Evolutionary conservation across 2,329 filamentous ascomycete species (phyloP), one percentile per base, ranked within the genome.

Genomic region (Elsinoe arachidis): DNA sequence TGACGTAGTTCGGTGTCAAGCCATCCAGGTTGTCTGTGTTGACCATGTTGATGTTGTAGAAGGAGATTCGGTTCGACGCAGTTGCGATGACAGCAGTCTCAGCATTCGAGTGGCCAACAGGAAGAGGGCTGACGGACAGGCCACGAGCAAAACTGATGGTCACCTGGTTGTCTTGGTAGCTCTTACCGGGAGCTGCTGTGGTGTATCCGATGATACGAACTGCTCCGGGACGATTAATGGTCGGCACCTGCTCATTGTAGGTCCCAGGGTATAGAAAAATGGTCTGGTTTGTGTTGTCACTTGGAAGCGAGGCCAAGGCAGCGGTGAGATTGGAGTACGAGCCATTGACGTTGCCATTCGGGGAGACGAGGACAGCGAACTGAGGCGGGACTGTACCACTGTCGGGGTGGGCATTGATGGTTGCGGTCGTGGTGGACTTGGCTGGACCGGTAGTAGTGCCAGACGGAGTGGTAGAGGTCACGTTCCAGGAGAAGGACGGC

Each of bases 61-160:
- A 61, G 14, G 60, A 64, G 33, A 65, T 65, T 26, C 65, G 63
- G 1, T 66, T 73, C 35, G 74, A 76, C 62, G 76, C 76, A 56
- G 70, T 70, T 59, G 73, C 70, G 38, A 78, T 66, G 5, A 76
- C 68, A 0, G 75, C 74, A 0, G 75, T 78, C 58, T 70, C 63
- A 1, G 68, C 65, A 59, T 78, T 74, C 41, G 74, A 68, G 21
- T 73, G 66, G 2, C 69, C 68, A 1, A 66, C 67, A 26, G 67
- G 72, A 70, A n/a, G 74, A 73, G 59, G 72, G 58, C 37, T 67
- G 63, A 58, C 73, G 66, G 55, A 70, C 63, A 52, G 64, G 66
- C 66, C 66, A 9, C 62, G 64, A 33, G 64, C 59, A 52, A 64
- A 67, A 1, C 61, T 65, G 15, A 76, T 66, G 5, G 64, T 71